phyloP scores from a whole-genome alignment of 805 yeast species.

The Schwanniomyces sp. region DNA sequence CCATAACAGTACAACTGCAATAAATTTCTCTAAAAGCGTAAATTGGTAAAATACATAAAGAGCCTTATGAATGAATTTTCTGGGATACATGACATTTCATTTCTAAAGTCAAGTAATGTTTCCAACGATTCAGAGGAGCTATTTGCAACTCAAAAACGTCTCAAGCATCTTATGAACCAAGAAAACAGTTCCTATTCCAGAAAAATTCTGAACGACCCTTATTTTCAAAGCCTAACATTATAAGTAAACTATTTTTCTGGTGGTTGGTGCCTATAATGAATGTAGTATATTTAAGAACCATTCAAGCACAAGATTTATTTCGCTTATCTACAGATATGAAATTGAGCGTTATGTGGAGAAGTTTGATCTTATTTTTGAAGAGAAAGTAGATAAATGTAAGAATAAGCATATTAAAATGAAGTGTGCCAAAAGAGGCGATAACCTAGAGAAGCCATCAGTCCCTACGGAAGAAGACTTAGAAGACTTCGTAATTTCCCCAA shows the following conservation, averaged over 20 bases:
- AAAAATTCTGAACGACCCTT: conserved; percentile 40
- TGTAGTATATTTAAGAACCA: conserved; percentile 66
- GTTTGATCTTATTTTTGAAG: not conserved
- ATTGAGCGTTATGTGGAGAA: conserved; percentile 21
- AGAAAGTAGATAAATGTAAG: not conserved
- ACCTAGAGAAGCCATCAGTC: conserved; percentile 15
- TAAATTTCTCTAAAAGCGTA: too few relatives aligned
- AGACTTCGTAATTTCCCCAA: conserved; percentile 22
- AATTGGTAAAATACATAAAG: too few relatives aligned
- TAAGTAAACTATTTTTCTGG: conserved; percentile 52
- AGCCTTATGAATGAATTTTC: too few relatives aligned
- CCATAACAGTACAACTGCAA: too few relatives aligned
- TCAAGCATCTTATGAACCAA: conserved; percentile 19
- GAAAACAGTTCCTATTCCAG: conserved; percentile 45
- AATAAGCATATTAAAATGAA: conserved; percentile 18
- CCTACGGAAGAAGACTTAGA: conserved; percentile 19
- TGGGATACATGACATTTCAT: too few relatives aligned
- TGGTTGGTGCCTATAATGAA: conserved; percentile 62
- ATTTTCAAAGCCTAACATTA: conserved; percentile 40
- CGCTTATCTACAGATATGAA: conserved; percentile 27
- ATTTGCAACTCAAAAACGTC: conserved; percentile 10
- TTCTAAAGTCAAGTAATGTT: too few relatives aligned
- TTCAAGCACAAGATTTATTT: conserved; percentile 59
- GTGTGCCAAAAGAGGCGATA: conserved; percentile 18
- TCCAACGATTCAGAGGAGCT: too few relatives aligned